Conservation (phyloP, 495 filamentous ascomycete genomes). For the Xylaria bambusicola region DNA sequence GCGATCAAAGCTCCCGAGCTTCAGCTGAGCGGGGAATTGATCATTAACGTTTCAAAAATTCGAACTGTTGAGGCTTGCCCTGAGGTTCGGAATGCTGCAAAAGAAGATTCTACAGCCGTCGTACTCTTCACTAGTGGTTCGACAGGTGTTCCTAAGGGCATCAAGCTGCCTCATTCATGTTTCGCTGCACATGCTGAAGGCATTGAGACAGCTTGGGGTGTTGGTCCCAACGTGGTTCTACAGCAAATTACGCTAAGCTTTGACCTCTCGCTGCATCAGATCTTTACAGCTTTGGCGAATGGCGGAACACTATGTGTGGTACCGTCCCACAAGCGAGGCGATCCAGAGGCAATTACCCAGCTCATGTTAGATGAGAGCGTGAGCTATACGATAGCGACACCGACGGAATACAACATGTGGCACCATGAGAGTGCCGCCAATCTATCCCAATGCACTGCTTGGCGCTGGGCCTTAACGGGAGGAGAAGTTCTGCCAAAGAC, state of each 20-base stretch:
- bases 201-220: neutral
- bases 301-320: constrained; percentile 22
- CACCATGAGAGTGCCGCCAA: constrained; percentile 2
- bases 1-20: neutral
- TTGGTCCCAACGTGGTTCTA: constrained; percentile 13
- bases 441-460: neutral
- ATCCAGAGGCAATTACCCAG: constrained; percentile 13
- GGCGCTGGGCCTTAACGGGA: neutral
- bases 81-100: no score
- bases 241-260: constrained; percentile 24
- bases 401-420: constrained; percentile 20
- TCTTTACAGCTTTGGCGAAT: constrained; percentile 13
- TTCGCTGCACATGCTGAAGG: constrained; percentile 6
- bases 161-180: constrained; percentile 28
- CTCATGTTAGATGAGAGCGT: constrained; percentile 18
- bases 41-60: neutral
- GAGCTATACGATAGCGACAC: constrained; percentile 18
- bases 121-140: constrained; percentile 45
- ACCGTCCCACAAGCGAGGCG: constrained; percentile 5
- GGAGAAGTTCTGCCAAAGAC: neutral
- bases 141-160: constrained; percentile 43
- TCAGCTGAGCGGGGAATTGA: no score
- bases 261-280: constrained; percentile 24
- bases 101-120: constrained; percentile 29
- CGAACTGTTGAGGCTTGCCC: neutral